These are phyloP conservation scores for Agaricus sinodeliciosus DNA, from an alignment of 768 basidiomycete species.

Conservation along the genomic window DNA sequence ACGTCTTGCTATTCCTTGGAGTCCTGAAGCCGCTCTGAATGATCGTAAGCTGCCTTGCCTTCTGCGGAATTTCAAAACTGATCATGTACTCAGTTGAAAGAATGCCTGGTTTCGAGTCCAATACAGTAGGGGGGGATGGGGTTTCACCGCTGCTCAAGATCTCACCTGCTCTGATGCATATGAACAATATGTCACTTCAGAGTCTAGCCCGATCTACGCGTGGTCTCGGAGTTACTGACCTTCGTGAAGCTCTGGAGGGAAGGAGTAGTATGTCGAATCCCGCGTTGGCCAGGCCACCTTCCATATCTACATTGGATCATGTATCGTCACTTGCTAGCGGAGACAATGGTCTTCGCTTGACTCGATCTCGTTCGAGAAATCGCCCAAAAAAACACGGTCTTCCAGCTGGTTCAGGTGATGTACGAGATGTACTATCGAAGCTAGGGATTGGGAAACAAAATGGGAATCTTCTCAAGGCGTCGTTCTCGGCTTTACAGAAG, in stretches of 20 bases:
- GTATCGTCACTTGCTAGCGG: conserved; percentile 41
- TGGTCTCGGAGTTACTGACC: conserved; percentile 81
- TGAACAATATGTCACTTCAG: conserved; percentile 84
- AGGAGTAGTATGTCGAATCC: conserved; percentile 79
- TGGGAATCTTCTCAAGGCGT: conserved; percentile 58
- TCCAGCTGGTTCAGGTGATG: conserved; percentile 57
- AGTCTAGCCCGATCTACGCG: conserved; percentile 74
- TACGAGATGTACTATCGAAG: conserved; percentile 73
- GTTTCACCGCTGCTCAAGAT: conserved; percentile 73
- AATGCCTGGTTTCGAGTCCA: conserved; percentile 42
- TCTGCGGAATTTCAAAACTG: background rate
- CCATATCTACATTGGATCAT: conserved; percentile 74
- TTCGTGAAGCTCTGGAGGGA: conserved; percentile 85
- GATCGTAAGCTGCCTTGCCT: conserved; percentile 50
- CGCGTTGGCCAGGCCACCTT: conserved; percentile 58
- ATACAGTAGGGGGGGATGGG: conserved; percentile 53
- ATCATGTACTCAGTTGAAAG: conserved; percentile 32
- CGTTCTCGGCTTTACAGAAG: conserved; percentile 47
- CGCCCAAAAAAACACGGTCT: conserved; percentile 38
- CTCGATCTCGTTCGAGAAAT: conserved; percentile 45
- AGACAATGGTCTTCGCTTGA: conserved; percentile 29
- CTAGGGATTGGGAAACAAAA: conserved; percentile 78
- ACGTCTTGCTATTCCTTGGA: conserved; percentile 59
- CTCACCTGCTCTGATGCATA: conserved; percentile 83
- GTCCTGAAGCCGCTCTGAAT: conserved; percentile 63